A percentile compares a stretch with the other conserved stretches of the same genome.
These are phyloP conservation scores for Myxozyma vanderwaltii DNA, from an alignment of 805 yeast genomes.

Conservation along the genomic window DNA sequence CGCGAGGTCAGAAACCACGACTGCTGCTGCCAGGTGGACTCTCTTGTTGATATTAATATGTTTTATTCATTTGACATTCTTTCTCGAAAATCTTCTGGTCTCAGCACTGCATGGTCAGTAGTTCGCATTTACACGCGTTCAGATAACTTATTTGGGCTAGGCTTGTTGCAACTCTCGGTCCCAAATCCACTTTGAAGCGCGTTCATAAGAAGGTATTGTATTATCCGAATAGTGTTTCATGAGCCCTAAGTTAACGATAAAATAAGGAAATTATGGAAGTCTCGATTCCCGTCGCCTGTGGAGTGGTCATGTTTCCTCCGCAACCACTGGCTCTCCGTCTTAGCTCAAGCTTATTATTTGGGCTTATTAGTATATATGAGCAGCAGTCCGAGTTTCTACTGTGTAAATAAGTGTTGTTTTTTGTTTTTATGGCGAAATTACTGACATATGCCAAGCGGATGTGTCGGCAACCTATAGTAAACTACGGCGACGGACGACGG, in stretches of 20 bases:
- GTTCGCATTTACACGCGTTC: not conserved
- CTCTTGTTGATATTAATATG: constrained; percentile 20
- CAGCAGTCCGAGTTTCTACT: constrained; percentile 29
- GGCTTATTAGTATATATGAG: constrained; percentile 31
- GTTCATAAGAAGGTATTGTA: constrained; percentile 30
- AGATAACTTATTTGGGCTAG: constrained; percentile 9
- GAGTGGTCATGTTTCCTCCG: constrained; percentile 32
- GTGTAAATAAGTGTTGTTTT: not conserved
- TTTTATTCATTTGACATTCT: constrained; percentile 33
- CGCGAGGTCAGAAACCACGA: too few species aligned
- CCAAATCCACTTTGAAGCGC: constrained; percentile 31
- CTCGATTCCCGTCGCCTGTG: constrained; percentile 34
- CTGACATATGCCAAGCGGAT: constrained; percentile 4
- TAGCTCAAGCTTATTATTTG: constrained; percentile 35
- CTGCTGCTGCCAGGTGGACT: too few species aligned
- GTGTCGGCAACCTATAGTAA: constrained; percentile 12
- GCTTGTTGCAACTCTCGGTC: constrained; percentile 37
- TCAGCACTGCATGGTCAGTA: constrained; percentile 34
- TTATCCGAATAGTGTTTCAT: too few species aligned
- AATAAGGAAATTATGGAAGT: constrained; percentile 34
- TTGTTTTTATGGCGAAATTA: not conserved
- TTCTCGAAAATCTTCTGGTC: constrained; percentile 19
- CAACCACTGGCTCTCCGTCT: constrained; percentile 37
- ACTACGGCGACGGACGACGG: constrained; percentile 6
- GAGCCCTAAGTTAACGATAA: not conserved